Evolutionary conservation across 192 early-diverging fungal species (phyloP).

Genomic region (Gaertneriomyces semiglobifer): DNA sequence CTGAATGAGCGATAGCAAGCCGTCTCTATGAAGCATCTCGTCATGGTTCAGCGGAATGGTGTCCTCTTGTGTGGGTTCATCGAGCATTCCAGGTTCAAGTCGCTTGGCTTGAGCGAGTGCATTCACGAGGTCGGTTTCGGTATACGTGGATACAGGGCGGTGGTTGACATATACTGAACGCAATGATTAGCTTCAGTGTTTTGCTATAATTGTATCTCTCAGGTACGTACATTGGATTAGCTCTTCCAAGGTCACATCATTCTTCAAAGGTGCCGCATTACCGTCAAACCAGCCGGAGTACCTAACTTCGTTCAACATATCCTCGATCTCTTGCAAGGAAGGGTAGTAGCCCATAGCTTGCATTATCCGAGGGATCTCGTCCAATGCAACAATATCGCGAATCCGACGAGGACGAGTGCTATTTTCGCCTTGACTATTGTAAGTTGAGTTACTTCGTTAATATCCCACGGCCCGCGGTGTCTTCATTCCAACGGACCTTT

Average conservation of each 20-base stretch:
- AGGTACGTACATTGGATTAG: conserved; percentile 46
- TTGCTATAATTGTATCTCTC: background rate
- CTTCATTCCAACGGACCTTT: conserved; percentile 28
- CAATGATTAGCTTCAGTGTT: background rate
- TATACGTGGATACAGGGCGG: conserved; percentile 42
- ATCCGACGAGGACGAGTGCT: conserved; percentile 38
- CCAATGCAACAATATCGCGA: conserved; percentile 36
- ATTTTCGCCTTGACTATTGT: conserved; percentile 54
- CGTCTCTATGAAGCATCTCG: conserved; percentile 27
- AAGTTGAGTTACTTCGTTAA: background rate
- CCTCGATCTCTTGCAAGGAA: conserved; percentile 50
- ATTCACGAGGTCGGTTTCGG: conserved; percentile 38
- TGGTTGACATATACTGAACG: conserved; percentile 55
- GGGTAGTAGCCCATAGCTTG: conserved; percentile 62
- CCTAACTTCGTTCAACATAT: conserved; percentile 61
- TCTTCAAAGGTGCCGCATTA: conserved; percentile 27
- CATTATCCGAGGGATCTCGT: conserved; percentile 51
- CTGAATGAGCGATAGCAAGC: conserved; percentile 48
- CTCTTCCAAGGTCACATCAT: conserved; percentile 48
- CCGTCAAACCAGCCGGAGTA: conserved; percentile 37
- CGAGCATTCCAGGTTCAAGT: conserved; percentile 33
- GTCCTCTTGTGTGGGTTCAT: conserved; percentile 2
- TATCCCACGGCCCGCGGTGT: background rate
- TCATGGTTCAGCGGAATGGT: conserved; percentile 14
- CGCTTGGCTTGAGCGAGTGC: conserved; percentile 39